phyloP scores from a whole-genome alignment of 257 asterid genomes.

The Solanum ossicruentum region DNA sequence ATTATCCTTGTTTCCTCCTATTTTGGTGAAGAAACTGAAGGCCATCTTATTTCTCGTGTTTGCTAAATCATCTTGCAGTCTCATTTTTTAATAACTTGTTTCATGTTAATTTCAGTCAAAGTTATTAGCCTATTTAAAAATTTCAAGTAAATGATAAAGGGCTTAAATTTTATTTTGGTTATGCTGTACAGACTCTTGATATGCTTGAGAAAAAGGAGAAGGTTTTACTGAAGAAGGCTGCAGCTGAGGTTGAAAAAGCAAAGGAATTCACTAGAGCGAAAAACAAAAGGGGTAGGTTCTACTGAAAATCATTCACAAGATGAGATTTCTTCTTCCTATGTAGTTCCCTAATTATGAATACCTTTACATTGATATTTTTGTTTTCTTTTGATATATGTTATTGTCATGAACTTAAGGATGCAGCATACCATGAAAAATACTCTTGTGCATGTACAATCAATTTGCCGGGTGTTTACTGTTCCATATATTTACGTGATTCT shows the following conservation, averaged over 20 bases:
- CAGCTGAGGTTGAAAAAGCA: conserved; percentile 65
- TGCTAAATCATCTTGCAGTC: not conserved
- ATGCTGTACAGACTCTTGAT: conserved; percentile 51
- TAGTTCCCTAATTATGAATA: not conserved
- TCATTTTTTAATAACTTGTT: not conserved
- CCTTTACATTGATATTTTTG: not conserved
- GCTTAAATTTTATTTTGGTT: not conserved
- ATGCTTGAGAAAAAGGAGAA: conserved; percentile 80
- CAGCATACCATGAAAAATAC: not conserved
- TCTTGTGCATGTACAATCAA: not conserved
- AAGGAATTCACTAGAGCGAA: conserved; percentile 69
- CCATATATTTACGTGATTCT: not conserved
- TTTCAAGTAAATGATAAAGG: not conserved
- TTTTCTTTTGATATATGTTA: not conserved
- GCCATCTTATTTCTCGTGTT: not conserved
- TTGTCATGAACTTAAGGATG: not conserved
- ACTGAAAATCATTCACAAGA: not conserved
- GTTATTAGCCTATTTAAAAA: not conserved
- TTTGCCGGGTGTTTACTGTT: not conserved
- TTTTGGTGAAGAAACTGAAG: not conserved
- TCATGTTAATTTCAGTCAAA: not conserved
- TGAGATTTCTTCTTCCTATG: not conserved
- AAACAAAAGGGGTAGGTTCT: conserved; percentile 56
- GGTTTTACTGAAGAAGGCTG: conserved; percentile 60
- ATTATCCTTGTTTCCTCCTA: not conserved